Evolutionary conservation across 2,329 filamentous ascomycete genomes (phyloP).

Genomic region (Magnaporthiopsis rhizophila): DNA sequence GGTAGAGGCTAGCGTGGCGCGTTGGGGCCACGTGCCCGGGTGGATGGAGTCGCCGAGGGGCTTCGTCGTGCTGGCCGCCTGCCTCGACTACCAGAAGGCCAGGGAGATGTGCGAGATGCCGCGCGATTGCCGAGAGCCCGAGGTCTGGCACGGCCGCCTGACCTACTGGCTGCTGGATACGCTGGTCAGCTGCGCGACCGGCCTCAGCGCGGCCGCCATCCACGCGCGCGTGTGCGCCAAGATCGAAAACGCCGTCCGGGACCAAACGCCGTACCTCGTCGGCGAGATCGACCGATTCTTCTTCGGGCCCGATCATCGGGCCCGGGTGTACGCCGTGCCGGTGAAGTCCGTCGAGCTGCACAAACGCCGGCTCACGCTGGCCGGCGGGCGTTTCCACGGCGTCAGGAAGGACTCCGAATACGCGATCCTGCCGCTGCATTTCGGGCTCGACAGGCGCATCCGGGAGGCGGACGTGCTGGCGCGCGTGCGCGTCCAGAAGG

Average conservation of each 20-base stretch:
- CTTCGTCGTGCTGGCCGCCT: background rate
- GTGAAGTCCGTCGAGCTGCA: background rate
- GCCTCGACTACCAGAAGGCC: background rate
- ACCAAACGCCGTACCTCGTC: background rate
- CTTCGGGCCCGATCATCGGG: background rate
- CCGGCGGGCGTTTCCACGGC: background rate
- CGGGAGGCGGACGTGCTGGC: background rate
- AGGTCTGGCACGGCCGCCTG: background rate
- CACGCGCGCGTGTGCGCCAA: background rate
- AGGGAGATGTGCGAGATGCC: background rate
- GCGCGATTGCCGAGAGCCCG: background rate
- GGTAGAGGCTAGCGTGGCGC: background rate
- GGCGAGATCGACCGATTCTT: background rate
- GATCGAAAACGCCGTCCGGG: background rate
- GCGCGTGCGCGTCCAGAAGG: background rate
- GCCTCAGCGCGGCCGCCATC: background rate
- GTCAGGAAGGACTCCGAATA: background rate
- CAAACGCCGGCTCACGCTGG: background rate
- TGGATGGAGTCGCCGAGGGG: background rate
- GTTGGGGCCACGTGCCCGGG: background rate
- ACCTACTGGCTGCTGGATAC: background rate
- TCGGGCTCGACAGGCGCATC: background rate
- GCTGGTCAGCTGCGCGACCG: background rate
- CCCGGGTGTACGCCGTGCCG: background rate
- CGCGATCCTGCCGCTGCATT: background rate